A percentile compares a stretch with the other conserved stretches of the same genome.
Evolutionary conservation across 2,329 filamentous ascomycete species (phyloP).

Genomic region (Thelonectria blattea): DNA sequence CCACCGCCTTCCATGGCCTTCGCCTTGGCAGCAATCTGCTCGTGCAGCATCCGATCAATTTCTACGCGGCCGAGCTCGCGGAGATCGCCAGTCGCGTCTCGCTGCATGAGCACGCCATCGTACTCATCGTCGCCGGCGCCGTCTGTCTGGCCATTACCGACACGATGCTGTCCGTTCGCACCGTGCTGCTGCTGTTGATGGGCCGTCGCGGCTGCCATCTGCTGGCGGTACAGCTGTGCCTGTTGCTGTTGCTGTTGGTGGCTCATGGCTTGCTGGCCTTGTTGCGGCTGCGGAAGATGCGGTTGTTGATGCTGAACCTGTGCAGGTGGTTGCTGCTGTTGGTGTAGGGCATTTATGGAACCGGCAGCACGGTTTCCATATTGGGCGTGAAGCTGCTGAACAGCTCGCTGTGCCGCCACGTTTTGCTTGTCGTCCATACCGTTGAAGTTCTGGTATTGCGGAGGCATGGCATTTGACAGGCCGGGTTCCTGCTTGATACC

Average conservation of each 20-base stretch:
- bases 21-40: conserved; percentile 69
- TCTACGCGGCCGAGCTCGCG: conserved; percentile 64
- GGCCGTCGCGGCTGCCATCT: conserved; percentile 31
- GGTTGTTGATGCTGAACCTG: conserved; percentile 36
- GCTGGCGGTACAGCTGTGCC: conserved; percentile 44
- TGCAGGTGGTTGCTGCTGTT: conserved; percentile 43
- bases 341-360: conserved; percentile 69
- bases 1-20: conserved; percentile 76
- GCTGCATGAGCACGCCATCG: conserved; percentile 64
- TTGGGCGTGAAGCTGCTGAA: conserved; percentile 61
- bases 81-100: conserved; percentile 59
- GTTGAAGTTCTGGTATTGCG: conserved; percentile 43
- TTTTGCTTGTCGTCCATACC: conserved; percentile 44
- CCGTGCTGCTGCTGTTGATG: conserved; percentile 45
- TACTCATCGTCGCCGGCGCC: conserved; percentile 69
- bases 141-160: conserved; percentile 69
- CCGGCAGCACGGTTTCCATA: conserved; percentile 70
- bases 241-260: conserved; percentile 41
- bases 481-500: conserved; percentile 54
- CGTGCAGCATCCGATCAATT: conserved; percentile 73
- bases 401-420: conserved; percentile 61
- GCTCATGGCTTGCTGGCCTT: conserved; percentile 36
- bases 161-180: conserved; percentile 38
- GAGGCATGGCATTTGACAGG: conserved; percentile 39
- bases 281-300: conserved; percentile 42